Conservation (phyloP, 139 green algal species). For the Spirogloea muscicola region DNA sequence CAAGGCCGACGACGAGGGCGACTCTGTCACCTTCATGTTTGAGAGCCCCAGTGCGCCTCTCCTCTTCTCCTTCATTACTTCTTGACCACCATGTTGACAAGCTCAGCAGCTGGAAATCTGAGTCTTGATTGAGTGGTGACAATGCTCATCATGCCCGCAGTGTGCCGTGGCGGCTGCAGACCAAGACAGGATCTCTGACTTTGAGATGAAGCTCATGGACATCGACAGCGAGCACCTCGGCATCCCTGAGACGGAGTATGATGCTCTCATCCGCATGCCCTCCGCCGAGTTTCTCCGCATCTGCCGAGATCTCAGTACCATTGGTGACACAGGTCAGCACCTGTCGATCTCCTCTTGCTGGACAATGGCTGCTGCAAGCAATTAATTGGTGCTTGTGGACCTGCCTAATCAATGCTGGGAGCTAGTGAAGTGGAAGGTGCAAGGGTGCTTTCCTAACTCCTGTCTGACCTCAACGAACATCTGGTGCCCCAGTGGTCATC, state of each 20-base stretch:
- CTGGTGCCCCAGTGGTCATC: constrained; percentile 65
- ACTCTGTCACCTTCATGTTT: constrained; percentile 96
- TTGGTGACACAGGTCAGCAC: constrained; percentile 82
- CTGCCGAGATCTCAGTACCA: constrained; percentile 77
- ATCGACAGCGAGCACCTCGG: constrained; percentile 98
- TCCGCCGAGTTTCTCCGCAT: constrained; percentile 90
- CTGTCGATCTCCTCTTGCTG: no score
- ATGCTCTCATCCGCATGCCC: constrained; percentile 83
- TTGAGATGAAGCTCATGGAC: constrained; percentile 99
- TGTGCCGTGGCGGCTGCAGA: constrained; percentile 14
- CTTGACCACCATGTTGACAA: no score
- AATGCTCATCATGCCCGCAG: no score
- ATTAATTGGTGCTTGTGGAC: no score
- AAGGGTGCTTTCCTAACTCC: no score
- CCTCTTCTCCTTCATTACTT: no score
- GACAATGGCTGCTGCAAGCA: no score
- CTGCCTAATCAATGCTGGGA: no score
- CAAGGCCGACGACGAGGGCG: constrained; percentile 87
- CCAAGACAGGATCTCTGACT: constrained; percentile 89
- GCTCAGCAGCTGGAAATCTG: no score
- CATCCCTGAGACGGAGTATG: constrained; percentile 82
- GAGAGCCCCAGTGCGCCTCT: constrained; percentile 70
- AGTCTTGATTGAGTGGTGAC: no score
- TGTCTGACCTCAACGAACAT: no score
- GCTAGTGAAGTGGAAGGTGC: no score